These are phyloP conservation scores for Quillaja saponaria DNA, from an alignment of 306 rosid genomes.

Conservation along the genomic window DNA sequence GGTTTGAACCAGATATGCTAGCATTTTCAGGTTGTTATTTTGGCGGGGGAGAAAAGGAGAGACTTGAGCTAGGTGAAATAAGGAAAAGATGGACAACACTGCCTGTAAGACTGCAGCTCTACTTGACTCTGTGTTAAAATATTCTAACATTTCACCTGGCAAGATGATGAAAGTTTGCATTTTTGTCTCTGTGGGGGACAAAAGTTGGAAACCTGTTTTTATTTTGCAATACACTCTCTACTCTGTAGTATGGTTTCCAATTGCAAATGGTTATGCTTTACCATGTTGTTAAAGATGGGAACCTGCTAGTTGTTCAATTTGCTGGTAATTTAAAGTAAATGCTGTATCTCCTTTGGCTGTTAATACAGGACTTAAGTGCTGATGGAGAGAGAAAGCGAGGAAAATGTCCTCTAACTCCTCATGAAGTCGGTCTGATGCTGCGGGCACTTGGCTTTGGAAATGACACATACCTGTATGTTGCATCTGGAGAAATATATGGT, in stretches of 20 bases:
- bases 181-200: constrained; percentile 4
- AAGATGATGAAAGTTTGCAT: constrained; percentile 19
- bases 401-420: constrained; percentile 96
- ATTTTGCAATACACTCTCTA: too few relatives aligned
- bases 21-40: constrained; percentile 98
- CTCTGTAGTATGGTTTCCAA: background rate
- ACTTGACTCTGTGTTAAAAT: too few relatives aligned
- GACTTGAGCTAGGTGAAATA: constrained; percentile 86
- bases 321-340: constrained; percentile 22
- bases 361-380: constrained; percentile 76
- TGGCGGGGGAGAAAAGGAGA: constrained; percentile 98
- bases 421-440: constrained; percentile 93
- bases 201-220: too few relatives aligned
- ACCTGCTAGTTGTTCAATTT: constrained; percentile 12
- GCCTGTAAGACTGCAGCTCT: constrained; percentile 75
- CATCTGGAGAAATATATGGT: constrained; percentile 98
- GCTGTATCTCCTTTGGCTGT: constrained; percentile 16
- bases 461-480: constrained; percentile 86
- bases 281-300: too few relatives aligned
- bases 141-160: background rate
- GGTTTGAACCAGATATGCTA: constrained; percentile 99
- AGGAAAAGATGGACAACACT: constrained; percentile 95
- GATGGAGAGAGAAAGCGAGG: constrained; percentile 93
- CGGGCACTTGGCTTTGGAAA: constrained; percentile 92
- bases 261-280: background rate